Conservation (phyloP, 306 rosid species). For the Ceratonia siliqua region DNA sequence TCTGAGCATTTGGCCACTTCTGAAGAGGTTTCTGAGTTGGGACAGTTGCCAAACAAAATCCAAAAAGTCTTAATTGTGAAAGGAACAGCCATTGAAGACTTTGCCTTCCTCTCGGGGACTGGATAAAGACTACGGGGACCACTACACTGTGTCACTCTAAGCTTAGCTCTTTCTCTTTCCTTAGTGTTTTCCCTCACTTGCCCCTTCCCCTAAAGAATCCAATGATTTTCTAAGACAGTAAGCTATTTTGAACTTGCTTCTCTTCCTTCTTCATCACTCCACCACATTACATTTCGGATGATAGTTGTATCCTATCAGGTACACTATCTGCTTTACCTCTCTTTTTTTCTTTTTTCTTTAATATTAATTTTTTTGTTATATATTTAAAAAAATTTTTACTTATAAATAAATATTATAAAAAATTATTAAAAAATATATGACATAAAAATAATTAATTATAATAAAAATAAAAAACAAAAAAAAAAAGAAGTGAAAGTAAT, state of each 20-base stretch:
- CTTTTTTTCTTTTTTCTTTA: too few relatives aligned
- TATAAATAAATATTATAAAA: too few relatives aligned
- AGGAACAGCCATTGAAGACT: not conserved
- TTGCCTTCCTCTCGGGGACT: not conserved
- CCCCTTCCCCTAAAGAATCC: constrained; percentile 26
- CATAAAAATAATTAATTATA: too few relatives aligned
- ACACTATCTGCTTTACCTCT: too few relatives aligned
- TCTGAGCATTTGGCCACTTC: constrained; percentile 10
- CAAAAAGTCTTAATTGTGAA: not conserved
- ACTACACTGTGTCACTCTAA: not conserved
- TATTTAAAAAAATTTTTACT: too few relatives aligned
- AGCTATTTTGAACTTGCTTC: constrained; percentile 9
- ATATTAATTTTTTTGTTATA: too few relatives aligned
- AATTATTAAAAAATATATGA: too few relatives aligned
- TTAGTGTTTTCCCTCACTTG: not conserved
- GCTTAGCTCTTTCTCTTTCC: not conserved
- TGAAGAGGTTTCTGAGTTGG: constrained; percentile 7
- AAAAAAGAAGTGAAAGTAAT: too few relatives aligned
- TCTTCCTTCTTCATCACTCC: not conserved
- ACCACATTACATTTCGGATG: too few relatives aligned
- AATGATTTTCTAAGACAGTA: not conserved
- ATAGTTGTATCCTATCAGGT: too few relatives aligned
- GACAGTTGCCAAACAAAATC: constrained; percentile 10
- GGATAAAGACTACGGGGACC: constrained; percentile 7
- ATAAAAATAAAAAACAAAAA: too few relatives aligned